These are phyloP conservation scores for Dryas drummondii DNA, from an alignment of 306 rosid genomes.

Conservation along the genomic window DNA sequence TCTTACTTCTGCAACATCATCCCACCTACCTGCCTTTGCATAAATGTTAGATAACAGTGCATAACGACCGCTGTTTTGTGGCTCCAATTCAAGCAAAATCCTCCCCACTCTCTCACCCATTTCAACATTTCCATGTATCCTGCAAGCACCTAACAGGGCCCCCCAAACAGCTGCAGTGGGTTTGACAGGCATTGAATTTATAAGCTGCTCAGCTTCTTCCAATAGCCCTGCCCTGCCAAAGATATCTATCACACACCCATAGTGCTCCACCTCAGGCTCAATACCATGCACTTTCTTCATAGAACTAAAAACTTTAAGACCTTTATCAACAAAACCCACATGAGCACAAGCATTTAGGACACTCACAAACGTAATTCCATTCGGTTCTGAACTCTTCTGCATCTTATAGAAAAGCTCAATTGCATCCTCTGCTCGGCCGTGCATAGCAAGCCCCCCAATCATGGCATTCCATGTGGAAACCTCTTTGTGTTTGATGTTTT, in stretches of 20 bases:
- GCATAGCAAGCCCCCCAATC: conserved; percentile 58
- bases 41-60: conserved; percentile 56
- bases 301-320: conserved; percentile 36
- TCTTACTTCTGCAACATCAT: conserved; percentile 45
- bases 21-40: conserved; percentile 54
- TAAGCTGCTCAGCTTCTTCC: conserved; percentile 50
- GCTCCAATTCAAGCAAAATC: conserved; percentile 53
- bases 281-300: conserved; percentile 44
- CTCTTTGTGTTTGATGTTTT: conserved; percentile 41
- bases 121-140: conserved; percentile 47
- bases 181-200: conserved; percentile 45
- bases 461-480: conserved; percentile 67
- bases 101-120: conserved; percentile 52
- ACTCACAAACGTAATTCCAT: conserved; percentile 41
- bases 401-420: conserved; percentile 49
- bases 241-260: conserved; percentile 55
- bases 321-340: conserved; percentile 50
- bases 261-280: conserved; percentile 57
- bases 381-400: conserved; percentile 43
- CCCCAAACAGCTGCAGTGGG: conserved; percentile 62
- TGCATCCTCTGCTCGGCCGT: conserved; percentile 58
- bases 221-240: conserved; percentile 56
- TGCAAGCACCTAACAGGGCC: conserved; percentile 61
- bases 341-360: conserved; percentile 62
- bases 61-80: conserved; percentile 56